Evolutionary conservation across 2,329 filamentous ascomycete species (phyloP).

Genomic region (Neoscytalidium dimidiatum): DNA sequence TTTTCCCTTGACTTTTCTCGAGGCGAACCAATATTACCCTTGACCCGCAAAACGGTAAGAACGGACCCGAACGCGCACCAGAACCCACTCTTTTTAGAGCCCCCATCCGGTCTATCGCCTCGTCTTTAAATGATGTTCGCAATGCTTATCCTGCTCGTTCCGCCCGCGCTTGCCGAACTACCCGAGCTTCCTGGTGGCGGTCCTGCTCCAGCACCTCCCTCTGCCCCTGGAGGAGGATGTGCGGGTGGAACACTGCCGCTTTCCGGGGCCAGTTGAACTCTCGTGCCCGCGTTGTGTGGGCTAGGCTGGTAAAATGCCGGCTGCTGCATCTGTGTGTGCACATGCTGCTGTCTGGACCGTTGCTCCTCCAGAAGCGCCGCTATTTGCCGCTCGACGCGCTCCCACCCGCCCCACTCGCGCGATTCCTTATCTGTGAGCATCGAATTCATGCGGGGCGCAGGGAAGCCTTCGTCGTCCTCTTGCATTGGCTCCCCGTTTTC

Average conservation of each 20-base stretch:
- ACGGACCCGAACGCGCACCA: background rate
- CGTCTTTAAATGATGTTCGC: constrained; percentile 42
- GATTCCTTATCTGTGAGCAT: constrained; percentile 59
- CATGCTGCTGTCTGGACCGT: constrained; percentile 28
- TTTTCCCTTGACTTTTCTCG: background rate
- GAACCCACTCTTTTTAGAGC: background rate
- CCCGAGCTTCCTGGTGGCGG: constrained; percentile 28
- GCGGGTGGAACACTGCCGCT: background rate
- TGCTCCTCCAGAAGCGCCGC: constrained; percentile 56
- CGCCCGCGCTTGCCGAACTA: constrained; percentile 43
- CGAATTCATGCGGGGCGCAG: constrained; percentile 51
- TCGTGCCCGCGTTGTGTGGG: constrained; percentile 39
- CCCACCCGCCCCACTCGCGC: constrained; percentile 80
- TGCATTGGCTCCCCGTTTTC: constrained; percentile 31
- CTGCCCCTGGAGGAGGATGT: constrained; percentile 24
- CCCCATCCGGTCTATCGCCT: background rate
- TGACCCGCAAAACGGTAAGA: background rate
- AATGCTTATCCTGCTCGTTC: constrained; percentile 43
- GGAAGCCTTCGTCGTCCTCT: constrained; percentile 34
- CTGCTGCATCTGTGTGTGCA: constrained; percentile 8
- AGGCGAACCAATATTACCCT: background rate
- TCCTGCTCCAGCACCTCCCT: constrained; percentile 48
- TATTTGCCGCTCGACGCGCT: constrained; percentile 66
- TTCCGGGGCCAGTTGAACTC: constrained; percentile 36
- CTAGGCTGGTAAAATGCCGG: constrained; percentile 34